Evolutionary conservation across 352 stramenopile genomes (phyloP), one percentile per base, ranked within the genome.

Genomic region (Globisporangium viniferum): DNA sequence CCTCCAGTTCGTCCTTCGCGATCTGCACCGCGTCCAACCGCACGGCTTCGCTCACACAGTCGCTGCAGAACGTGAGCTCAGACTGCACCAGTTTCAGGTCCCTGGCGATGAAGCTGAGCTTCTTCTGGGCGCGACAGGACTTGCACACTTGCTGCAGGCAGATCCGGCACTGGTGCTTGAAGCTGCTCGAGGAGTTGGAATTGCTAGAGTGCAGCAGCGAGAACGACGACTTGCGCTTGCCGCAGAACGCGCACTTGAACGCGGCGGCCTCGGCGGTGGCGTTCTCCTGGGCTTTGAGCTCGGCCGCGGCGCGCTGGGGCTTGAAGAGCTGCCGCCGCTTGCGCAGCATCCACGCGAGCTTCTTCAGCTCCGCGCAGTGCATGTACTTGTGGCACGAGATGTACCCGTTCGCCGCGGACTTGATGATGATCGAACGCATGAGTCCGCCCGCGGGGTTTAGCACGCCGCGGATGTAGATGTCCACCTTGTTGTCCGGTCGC

Each of bases 371-470:
- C 2, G 53, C 54, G 48, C 64, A 69, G 24, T 69, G 63, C 46
- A 89, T 76, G 48, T 78, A 67, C 5, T 55, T 64, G 0, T 68
- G 71, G 0, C 65, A 69, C 14, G 59, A 54, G 39, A 69, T 36
- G 35, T 90, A 73, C 1, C 64, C 44, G 3, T 85, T 68, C 22
- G 73, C 70, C 62, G 75, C 74, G 9, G 81, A 77, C 5, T 73
- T 74, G n/a, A 80, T 70, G 1, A 72, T 73, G 9, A 80, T 41
- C 61, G 80, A 70, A 51, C 75, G 73, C 57, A 86, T 73, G n/a
- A 90, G 51, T n/a, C 79, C 72, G n/a, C 77, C 77, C 0, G 67
- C 60, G 20, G 71, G 68, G 22, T 84, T 70, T 36, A 87, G 66
- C 1, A 77, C 68, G 0, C 74, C 75, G 35, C 67, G 69, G 20